Evolutionary conservation across 2,329 filamentous ascomycete species (phyloP).

Genomic region (Pseudocercospora fijiensis): DNA sequence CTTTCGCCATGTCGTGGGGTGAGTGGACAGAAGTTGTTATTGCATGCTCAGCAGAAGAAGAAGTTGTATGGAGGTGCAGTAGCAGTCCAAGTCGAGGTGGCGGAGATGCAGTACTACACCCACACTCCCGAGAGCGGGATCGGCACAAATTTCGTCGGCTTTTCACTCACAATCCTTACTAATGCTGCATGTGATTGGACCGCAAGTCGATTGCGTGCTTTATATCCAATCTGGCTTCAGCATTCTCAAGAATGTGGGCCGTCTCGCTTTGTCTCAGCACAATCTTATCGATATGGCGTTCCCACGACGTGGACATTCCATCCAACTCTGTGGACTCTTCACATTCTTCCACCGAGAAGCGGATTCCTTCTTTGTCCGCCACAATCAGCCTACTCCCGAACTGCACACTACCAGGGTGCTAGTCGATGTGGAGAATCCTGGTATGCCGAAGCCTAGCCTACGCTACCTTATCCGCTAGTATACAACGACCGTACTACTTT

Average conservation of each 20-base stretch:
- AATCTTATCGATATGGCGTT: no score
- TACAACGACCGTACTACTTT: no score
- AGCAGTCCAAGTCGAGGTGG: neutral
- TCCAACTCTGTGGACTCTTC: no score
- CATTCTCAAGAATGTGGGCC: no score
- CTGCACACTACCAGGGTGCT: neutral
- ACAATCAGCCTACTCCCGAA: no score
- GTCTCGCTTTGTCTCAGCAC: no score
- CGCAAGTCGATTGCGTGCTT: neutral
- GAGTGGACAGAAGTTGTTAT: constrained; percentile 14
- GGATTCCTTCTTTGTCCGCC: no score
- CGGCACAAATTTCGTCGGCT: constrained; percentile 8
- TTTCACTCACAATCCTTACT: neutral
- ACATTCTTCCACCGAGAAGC: no score
- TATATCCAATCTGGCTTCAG: neutral
- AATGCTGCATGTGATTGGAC: neutral
- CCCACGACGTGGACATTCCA: no score
- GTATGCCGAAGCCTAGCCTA: neutral
- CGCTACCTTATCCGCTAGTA: neutral
- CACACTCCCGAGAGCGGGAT: constrained; percentile 10
- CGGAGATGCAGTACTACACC: neutral
- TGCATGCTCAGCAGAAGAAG: constrained; percentile 13
- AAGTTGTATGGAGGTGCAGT: neutral
- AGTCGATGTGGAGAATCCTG: constrained; percentile 1
- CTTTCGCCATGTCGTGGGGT: constrained; percentile 16